phyloP scores from a whole-genome alignment of 2,329 filamentous ascomycete genomes.

The Xylariaceae sp. region DNA sequence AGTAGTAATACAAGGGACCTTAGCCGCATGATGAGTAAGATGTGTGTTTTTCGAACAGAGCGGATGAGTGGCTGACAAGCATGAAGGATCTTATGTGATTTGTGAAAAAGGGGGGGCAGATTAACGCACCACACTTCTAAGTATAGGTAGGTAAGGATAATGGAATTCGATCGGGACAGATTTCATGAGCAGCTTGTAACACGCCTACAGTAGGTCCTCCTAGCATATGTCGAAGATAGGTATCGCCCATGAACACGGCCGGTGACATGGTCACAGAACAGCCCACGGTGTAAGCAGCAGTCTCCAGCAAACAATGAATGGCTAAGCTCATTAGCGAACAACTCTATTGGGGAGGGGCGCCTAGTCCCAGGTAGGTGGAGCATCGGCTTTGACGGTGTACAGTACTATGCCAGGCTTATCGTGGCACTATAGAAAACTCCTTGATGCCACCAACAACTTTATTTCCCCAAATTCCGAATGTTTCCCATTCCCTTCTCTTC shows the following conservation, averaged over 20 bases:
- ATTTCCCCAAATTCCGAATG: conserved; percentile 18
- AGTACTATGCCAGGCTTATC: too few species aligned
- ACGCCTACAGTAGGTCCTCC: too few species aligned
- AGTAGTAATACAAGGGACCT: conserved; percentile 4
- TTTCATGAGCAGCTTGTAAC: too few species aligned
- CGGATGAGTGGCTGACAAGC: conserved; percentile 21
- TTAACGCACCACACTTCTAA: conserved; percentile 21
- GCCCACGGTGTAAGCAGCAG: too few species aligned
- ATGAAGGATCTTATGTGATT: conserved; percentile 24
- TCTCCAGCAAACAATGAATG: too few species aligned
- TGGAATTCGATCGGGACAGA: conserved; percentile 27
- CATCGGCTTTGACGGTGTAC: too few species aligned
- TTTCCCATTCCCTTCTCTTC: conserved; percentile 14
- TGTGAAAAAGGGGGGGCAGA: conserved; percentile 22
- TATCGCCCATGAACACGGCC: too few species aligned
- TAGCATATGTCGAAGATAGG: too few species aligned
- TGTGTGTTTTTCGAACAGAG: conserved; percentile 6
- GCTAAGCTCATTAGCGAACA: too few species aligned
- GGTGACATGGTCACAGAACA: too few species aligned
- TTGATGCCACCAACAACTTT: conserved; percentile 6
- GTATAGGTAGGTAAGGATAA: conserved; percentile 4
- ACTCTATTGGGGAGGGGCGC: too few species aligned
- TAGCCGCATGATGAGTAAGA: conserved; percentile 30
- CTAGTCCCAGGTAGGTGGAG: too few species aligned
- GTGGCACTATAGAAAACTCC: background rate